Evolutionary conservation across 306 rosid genomes (phyloP), one percentile per base, ranked within the genome.

Genomic region (Cicer chorassanicum): DNA sequence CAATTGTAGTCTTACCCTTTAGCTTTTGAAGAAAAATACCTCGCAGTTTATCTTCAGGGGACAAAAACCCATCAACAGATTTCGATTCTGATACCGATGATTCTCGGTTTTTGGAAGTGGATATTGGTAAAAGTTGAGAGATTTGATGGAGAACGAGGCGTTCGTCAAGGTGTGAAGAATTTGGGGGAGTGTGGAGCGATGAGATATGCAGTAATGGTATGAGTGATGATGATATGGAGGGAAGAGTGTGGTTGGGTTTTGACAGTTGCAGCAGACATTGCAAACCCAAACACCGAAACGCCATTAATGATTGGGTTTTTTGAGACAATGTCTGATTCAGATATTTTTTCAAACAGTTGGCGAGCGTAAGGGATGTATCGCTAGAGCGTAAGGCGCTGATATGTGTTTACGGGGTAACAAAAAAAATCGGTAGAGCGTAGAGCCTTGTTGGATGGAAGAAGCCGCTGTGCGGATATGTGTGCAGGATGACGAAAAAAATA

Each of bases 11-110:
- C 62, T 65, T 84, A 44, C 98, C 97, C 65, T 69, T 89, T 75
- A 93, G 80, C 45, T 83, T 93, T 80, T 87, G 97, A 59, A 91
- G 93, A 73, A 93, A 93, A 66, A 89, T 80, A 5, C 98, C 98
- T 1, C 93, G 88, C 5, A 93, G 60, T 79, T 88, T 91, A 51
- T 93, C 98, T 62, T 86, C 92, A 0, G 96, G 89, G 41, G 73
- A 74, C 63, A 93, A 51, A 75, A 86, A 88, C 9, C 86, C 96
- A 70, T 93, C 96, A 6, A 77, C 88, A 1, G 82, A 53, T 70
- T 82, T 78, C 6, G 7, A 36, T 63, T 77, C 62, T 6, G 55
- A 12, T 53, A 9, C 77, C 1, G 81, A 14, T 68, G 80, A 18
- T 65, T 63, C 11, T 8, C 1, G 7, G 67, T 18, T 14, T 69